Percentiles rank a stretch among this genome's conserved stretches.
phyloP scores from a whole-genome alignment of 805 yeast genomes.

The Pichia kluyveri region DNA sequence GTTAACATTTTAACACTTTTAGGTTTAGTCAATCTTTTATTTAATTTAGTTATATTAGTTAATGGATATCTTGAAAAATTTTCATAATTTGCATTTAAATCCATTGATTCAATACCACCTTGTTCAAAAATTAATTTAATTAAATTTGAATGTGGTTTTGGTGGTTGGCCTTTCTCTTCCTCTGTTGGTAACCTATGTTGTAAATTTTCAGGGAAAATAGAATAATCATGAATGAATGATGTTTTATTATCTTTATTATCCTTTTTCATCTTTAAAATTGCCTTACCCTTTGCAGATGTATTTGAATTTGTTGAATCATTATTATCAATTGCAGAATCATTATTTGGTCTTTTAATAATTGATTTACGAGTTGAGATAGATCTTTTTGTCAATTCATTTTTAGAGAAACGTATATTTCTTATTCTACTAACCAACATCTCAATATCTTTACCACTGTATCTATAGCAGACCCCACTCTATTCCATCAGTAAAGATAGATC shows the following conservation, averaged over 20 bases:
- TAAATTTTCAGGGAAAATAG: conserved; percentile 22
- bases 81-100: conserved; percentile 23
- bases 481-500: too few relatives aligned
- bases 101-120: conserved; percentile 30
- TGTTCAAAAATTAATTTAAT: conserved; percentile 21
- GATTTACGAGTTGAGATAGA: conserved; percentile 8
- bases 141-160: conserved; percentile 17
- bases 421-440: neutral
- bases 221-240: conserved; percentile 27
- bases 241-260: conserved; percentile 7
- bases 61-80: conserved; percentile 36
- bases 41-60: conserved; percentile 28
- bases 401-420: neutral
- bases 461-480: too few relatives aligned
- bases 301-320: neutral
- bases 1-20: conserved; percentile 58
- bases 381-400: neutral
- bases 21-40: conserved; percentile 41
- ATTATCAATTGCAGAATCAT: neutral
- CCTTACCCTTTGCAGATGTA: conserved; percentile 8
- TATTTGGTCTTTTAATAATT: conserved; percentile 1
- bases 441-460: too few relatives aligned
- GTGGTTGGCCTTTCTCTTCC: conserved; percentile 13
- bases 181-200: conserved; percentile 23
- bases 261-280: conserved; percentile 9